Evolutionary conservation across 768 basidiomycete species (phyloP), one percentile per base, ranked within the genome.

Genomic region (Tulasnella sp.): DNA sequence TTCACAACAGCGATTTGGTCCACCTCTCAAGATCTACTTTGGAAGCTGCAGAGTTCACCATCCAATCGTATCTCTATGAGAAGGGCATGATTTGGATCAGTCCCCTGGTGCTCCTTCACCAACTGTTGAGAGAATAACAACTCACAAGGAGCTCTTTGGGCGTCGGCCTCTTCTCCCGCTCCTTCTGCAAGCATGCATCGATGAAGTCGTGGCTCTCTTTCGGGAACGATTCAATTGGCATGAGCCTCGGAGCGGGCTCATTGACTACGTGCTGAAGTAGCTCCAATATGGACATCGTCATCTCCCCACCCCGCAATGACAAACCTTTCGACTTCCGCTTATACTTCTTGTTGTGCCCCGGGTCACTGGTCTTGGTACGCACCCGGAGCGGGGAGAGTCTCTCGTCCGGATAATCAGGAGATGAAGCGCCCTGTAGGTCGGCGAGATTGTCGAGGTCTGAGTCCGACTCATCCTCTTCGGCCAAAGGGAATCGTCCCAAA

Each of bases 241-340:
- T 84, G 64, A 99, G 71, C 67, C 80, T 77, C 43, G 96, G 96
- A 25, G 96, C 94, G 60, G 94, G 92, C 73, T 98, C 96, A 68
- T 98, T 97, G 53, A 99, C 96, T 65, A 99, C 98, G 69, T 97
- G 92, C 69, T 98, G 96, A 62, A 99, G 73, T 53, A 99, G 71
- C 73, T 99, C 96, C 64, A 99, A 73, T 70, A 99, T 98, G 66
- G 86, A 89, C 93, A 99, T 97, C 64, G 92, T 96, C 86, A 91
- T 92, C 30, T 87, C 88, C 1, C 91, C 89, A 34, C 94, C 94
- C 69, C 92, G 91, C 64, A 96, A 72, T 65, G 85, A 88, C 59
- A 97, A 93, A 49, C 94, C 94, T 65, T 82, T 87, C 68, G 86
- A 89, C 79, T 90, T 91, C 67, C 85, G 75, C 71, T 85, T 86